These are phyloP conservation scores for Postia placenta DNA, from an alignment of 768 basidiomycete genomes.

Conservation along the genomic window DNA sequence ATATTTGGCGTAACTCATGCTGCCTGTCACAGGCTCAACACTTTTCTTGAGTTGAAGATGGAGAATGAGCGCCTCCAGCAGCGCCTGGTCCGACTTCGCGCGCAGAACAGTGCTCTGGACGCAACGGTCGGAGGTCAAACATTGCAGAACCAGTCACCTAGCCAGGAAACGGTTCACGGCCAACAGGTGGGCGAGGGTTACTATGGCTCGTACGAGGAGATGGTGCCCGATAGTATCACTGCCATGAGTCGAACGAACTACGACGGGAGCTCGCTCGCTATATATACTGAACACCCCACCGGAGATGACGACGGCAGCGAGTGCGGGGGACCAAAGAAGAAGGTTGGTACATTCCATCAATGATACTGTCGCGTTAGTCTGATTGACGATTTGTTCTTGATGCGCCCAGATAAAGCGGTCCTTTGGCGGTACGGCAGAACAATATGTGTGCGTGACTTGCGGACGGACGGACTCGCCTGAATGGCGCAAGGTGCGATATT, in stretches of 20 bases:
- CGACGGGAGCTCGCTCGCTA: not conserved
- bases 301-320: conserved; percentile 13
- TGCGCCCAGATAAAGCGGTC: conserved; percentile 13
- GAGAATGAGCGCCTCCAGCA: conserved; percentile 80
- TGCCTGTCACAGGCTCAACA: conserved; percentile 46
- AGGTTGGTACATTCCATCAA: conserved; percentile 42
- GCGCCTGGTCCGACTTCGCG: conserved; percentile 42
- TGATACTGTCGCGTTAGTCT: not conserved
- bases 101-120: conserved; percentile 13
- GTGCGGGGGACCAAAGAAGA: conserved; percentile 53
- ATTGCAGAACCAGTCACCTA: not conserved
- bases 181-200: not conserved
- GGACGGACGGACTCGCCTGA: conserved; percentile 95
- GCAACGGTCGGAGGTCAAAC: not conserved
- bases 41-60: conserved; percentile 76
- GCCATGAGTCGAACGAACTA: not conserved
- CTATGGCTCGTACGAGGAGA: conserved; percentile 3
- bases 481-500: conserved; percentile 85
- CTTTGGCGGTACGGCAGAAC: conserved; percentile 39
- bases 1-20: conserved; percentile 1
- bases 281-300: not conserved
- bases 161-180: not conserved
- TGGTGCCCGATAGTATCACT: not conserved
- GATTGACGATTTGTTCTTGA: not conserved
- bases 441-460: conserved; percentile 87